Evolutionary conservation across 2,329 filamentous ascomycete species (phyloP), one percentile per base, ranked within the genome.

Genomic region (Penicillium crustosum): DNA sequence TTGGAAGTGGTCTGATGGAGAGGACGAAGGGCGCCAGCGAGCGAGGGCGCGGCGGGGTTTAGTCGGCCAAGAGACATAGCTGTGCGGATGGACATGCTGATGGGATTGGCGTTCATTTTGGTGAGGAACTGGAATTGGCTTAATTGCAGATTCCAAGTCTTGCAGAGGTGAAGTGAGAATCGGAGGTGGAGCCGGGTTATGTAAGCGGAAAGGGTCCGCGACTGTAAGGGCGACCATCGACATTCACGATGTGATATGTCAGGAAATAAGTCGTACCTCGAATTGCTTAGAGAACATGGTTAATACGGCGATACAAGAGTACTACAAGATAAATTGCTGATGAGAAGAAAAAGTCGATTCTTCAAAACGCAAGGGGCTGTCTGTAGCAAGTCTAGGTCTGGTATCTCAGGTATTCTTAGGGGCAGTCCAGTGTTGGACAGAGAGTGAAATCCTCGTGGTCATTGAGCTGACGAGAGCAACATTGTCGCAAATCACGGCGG

Each of bases 71-170:
- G 60, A 10, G 75, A 55, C 23, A 70, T 62, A n/a, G 64, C 67
- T 29, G 70, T 69, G 36, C 73, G 75, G 54, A 74, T 49, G n/a
- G 74, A 71, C 57, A 68, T 66, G 58, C 58, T 68, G 50, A 72
- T 60, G 17, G 66, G 53, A 31, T 63, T 65, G 36, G 65, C 49
- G 53, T 73, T 66, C 68, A 70, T 72, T 19, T 59, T 67, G 57
- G 36, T 43, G 47, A 55, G 36, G 57, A 41, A 41, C 47, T 50
- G 58, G 48, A 29, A 35, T 35, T 53, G 47, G n/a, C 35, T 38
- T 15, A 41, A 49, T 45, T 53, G 58, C 43, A 41, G 35, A 29
- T 29, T 50, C 54, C 10, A 25, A 31, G 45, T 50, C 23, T n/a
- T 41, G 42, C 15, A 45, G 47, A 44, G 43, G 44, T 59, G 57